phyloP scores from a whole-genome alignment of 169 alveolate genomes.

The Cryptosporidium andersoni region DNA sequence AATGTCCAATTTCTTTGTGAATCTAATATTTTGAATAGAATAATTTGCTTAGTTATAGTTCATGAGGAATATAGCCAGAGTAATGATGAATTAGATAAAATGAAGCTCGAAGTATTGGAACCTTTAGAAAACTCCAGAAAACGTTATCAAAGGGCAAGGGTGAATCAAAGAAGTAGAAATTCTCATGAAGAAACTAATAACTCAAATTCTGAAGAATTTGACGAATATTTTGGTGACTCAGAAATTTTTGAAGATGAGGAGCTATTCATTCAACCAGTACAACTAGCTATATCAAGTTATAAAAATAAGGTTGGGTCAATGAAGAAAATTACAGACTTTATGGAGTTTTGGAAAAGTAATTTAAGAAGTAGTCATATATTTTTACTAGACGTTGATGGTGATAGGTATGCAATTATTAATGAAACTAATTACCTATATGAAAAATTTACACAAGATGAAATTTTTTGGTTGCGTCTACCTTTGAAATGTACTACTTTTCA shows the following conservation, averaged over 20 bases:
- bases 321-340: conserved; percentile 47
- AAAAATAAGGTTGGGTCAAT: conserved; percentile 7
- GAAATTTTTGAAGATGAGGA: conserved; percentile 12
- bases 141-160: too few species aligned
- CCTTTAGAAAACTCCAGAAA: too few species aligned
- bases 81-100: not conserved
- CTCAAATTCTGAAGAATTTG: not conserved
- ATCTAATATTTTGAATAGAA: conserved; percentile 33
- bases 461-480: conserved; percentile 41
- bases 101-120: too few species aligned
- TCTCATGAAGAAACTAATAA: conserved; percentile 14
- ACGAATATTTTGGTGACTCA: not conserved
- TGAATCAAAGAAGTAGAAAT: too few species aligned
- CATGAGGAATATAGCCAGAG: conserved; percentile 11
- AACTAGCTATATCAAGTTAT: conserved; percentile 1
- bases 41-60: conserved; percentile 29
- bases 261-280: conserved; percentile 52
- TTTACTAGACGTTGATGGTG: conserved; percentile 54
- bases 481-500: conserved; percentile 22
- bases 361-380: not conserved
- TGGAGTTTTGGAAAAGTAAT: conserved; percentile 5
- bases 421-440: conserved; percentile 4
- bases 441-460: conserved; percentile 29
- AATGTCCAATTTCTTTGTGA: conserved; percentile 47
- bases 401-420: conserved; percentile 17